Percentiles rank a stretch among this genome's conserved stretches.
Conservation (phyloP, 176 grass and related monocot species). For the Stipa capillata region DNA sequence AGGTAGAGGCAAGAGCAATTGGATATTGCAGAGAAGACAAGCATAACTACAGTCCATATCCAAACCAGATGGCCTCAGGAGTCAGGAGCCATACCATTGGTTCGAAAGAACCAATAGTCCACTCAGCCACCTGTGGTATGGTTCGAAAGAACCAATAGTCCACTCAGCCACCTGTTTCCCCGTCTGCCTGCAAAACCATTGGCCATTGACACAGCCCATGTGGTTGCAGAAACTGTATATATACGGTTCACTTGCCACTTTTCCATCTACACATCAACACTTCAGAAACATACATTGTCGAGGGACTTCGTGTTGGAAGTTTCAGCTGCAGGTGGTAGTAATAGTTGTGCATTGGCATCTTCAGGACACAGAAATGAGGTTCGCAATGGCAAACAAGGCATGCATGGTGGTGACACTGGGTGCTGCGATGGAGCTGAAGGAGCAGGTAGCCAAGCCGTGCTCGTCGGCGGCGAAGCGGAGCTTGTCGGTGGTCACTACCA, state of each 20-base stretch:
- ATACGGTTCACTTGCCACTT: background rate
- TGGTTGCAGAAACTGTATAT: background rate
- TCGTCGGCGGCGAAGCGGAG: background rate
- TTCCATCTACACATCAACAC: background rate
- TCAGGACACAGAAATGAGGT: conserved; percentile 19
- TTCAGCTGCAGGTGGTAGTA: background rate
- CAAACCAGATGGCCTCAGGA: conserved; percentile 18
- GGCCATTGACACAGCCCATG: conserved; percentile 24
- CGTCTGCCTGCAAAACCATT: conserved; percentile 38
- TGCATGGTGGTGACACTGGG: conserved; percentile 48
- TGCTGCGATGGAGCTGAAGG: conserved; percentile 53
- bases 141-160: conserved; percentile 60
- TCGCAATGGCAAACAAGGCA: conserved; percentile 46
- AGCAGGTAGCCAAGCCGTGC: conserved; percentile 40
- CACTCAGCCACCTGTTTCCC: conserved; percentile 28
- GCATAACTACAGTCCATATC: background rate
- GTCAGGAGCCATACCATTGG: conserved; percentile 10
- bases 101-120: no score
- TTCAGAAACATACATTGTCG: background rate
- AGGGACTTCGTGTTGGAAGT: background rate
- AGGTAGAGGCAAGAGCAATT: no score
- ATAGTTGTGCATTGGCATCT: background rate
- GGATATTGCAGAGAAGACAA: conserved; percentile 1
- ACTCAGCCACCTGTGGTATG: no score
- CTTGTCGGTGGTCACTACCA: background rate